These are phyloP conservation scores for Colletotrichum liriopes DNA, from an alignment of 2,329 filamentous ascomycete genomes.

Conservation along the genomic window DNA sequence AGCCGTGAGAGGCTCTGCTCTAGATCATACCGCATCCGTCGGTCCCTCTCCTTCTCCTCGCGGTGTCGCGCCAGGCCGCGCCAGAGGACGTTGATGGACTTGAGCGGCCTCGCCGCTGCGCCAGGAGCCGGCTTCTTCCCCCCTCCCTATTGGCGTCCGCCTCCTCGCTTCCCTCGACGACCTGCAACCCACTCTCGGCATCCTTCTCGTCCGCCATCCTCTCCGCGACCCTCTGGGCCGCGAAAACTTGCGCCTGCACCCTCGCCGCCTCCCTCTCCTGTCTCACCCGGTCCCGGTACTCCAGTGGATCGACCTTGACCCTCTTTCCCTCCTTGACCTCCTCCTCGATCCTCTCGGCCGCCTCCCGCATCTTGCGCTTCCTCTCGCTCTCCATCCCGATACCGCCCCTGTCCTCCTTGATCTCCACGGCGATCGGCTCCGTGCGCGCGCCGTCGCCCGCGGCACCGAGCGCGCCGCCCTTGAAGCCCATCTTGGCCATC, in stretches of 20 bases:
- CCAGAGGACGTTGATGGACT: conserved; percentile 84
- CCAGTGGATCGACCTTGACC: conserved; percentile 75
- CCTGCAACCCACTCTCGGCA: conserved; percentile 30
- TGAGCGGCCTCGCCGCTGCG: conserved; percentile 68
- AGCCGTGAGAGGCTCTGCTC: conserved; percentile 75
- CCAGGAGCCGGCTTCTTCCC: conserved; percentile 40
- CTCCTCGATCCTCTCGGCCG: conserved; percentile 62
- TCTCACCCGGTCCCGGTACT: conserved; percentile 81
- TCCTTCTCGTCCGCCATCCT: conserved; percentile 75
- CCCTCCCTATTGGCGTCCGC: conserved; percentile 49
- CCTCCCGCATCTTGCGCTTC: conserved; percentile 82
- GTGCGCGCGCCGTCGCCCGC: conserved; percentile 61
- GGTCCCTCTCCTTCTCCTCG: conserved; percentile 79
- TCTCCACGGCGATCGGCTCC: conserved; percentile 82
- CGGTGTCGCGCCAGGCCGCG: conserved; percentile 80
- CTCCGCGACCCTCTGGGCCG: conserved; percentile 88
- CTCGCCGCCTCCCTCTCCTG: conserved; percentile 79
- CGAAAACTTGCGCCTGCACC: conserved; percentile 78
- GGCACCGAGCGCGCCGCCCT: conserved; percentile 80
- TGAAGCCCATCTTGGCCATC: conserved; percentile 98
- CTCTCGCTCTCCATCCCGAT: conserved; percentile 88
- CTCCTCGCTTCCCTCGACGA: conserved; percentile 2
- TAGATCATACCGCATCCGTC: conserved; percentile 75
- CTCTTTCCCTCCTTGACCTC: conserved; percentile 70
- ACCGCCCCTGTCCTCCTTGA: conserved; percentile 86